Conservation (phyloP, 2,329 filamentous ascomycete genomes). For the Xylariaceae sp. region DNA sequence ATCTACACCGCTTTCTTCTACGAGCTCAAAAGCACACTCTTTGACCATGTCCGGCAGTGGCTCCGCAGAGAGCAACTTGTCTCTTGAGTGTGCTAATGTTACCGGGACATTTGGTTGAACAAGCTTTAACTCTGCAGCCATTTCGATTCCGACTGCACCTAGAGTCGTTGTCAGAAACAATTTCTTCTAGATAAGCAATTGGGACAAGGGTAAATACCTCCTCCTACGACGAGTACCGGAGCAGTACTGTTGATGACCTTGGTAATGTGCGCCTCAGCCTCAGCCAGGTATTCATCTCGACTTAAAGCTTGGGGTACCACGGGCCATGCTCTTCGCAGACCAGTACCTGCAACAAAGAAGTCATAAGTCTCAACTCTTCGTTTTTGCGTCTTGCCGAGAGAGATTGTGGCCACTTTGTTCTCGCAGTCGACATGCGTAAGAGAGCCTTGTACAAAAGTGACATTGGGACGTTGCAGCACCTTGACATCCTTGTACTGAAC, state of each 20-base stretch:
- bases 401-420: slow-evolving; percentile 55
- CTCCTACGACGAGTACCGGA: slow-evolving; percentile 70
- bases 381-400: slow-evolving; percentile 43
- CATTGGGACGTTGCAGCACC: slow-evolving; percentile 57
- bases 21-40: slow-evolving; percentile 53
- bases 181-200: background rate
- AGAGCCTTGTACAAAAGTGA: slow-evolving; percentile 64
- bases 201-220: slow-evolving; percentile 41
- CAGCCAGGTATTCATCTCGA: slow-evolving; percentile 59
- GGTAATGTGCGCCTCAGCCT: slow-evolving; percentile 58
- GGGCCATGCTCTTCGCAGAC: slow-evolving; percentile 66
- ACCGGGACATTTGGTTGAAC: slow-evolving; percentile 61
- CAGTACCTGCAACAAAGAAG: slow-evolving; percentile 70
- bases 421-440: slow-evolving; percentile 57
- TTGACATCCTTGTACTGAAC: slow-evolving; percentile 63
- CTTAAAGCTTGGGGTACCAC: slow-evolving; percentile 65
- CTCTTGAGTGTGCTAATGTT: slow-evolving; percentile 70
- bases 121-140: slow-evolving; percentile 73
- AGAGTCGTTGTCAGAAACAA: slow-evolving; percentile 1
- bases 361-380: slow-evolving; percentile 57
- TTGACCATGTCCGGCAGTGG: slow-evolving; percentile 67
- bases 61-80: slow-evolving; percentile 68
- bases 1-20: slow-evolving; percentile 61
- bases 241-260: slow-evolving; percentile 47
- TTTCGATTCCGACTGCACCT: slow-evolving; percentile 74